Evolutionary conservation across 305 asterid genomes (phyloP).

Genomic region (Salvia sclarea): DNA sequence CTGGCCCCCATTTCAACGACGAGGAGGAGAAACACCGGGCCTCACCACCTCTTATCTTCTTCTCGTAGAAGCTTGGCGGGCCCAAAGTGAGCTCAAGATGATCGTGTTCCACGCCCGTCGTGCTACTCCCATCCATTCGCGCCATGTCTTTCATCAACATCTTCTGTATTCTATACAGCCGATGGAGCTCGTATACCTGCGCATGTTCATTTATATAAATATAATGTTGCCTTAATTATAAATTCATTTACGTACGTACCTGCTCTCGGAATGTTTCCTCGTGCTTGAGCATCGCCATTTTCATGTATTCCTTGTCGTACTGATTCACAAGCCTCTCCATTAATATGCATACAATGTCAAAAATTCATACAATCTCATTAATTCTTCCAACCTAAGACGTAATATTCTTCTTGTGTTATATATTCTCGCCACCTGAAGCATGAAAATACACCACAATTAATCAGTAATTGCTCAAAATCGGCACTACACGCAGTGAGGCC

Average conservation of each 20-base stretch:
- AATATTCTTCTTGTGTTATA: not conserved
- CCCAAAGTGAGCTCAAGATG: conserved; percentile 79
- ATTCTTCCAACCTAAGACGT: not conserved
- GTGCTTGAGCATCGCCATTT: conserved; percentile 86
- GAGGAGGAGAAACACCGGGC: too few species aligned
- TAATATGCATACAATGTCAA: too few species aligned
- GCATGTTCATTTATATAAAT: too few species aligned
- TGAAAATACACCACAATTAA: conserved; percentile 15
- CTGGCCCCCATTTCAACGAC: conserved; percentile 7
- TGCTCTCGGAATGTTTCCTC: conserved; percentile 89
- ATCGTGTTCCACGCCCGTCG: too few species aligned
- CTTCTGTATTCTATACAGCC: conserved; percentile 51
- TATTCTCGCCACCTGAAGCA: conserved; percentile 28
- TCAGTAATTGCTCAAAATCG: not conserved
- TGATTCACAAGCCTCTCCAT: conserved; percentile 71
- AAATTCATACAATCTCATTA: conserved; percentile 1
- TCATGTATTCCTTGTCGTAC: conserved; percentile 74
- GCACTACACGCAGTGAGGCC: conserved; percentile 26
- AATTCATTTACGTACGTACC: too few species aligned
- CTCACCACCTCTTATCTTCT: conserved; percentile 38
- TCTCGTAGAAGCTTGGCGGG: conserved; percentile 43
- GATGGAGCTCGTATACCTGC: conserved; percentile 52
- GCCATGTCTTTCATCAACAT: conserved; percentile 43
- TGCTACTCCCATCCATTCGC: not conserved
- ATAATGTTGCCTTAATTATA: too few species aligned